Percentiles rank a stretch among this genome's conserved stretches.
These are phyloP conservation scores for Pseudoneurospora amorphoporcata DNA, from an alignment of 495 filamentous ascomycete species.

Conservation along the genomic window DNA sequence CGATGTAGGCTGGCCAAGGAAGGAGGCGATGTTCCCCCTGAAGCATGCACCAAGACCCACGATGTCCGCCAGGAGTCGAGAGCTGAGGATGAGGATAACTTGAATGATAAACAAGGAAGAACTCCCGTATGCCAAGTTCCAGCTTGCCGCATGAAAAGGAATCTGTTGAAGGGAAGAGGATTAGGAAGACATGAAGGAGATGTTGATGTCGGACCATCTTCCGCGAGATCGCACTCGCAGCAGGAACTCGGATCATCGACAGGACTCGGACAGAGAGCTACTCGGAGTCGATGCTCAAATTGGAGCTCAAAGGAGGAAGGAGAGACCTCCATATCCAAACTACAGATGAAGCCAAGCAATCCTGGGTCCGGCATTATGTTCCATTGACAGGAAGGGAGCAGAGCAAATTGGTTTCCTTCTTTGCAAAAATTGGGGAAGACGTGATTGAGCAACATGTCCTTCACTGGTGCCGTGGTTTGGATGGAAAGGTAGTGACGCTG, in stretches of 20 bases:
- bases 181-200: background rate
- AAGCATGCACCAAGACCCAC: background rate
- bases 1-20: background rate
- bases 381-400: background rate
- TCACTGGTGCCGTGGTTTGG: background rate
- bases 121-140: background rate
- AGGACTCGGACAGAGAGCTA: background rate
- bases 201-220: background rate
- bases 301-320: background rate
- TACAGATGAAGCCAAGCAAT: background rate
- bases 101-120: background rate
- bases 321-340: background rate
- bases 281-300: background rate
- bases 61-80: background rate
- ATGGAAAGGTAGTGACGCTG: background rate
- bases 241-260: background rate
- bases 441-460: background rate
- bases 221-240: background rate
- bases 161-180: background rate
- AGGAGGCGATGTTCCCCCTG: background rate
- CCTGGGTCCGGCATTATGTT: background rate
- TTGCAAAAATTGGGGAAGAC: background rate
- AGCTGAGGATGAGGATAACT: background rate
- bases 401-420: background rate
- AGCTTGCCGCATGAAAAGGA: background rate